Percentiles rank a stretch among this genome's conserved stretches.
These are phyloP conservation scores for Coemansia sp. DNA, from an alignment of 192 early-diverging fungal species.

Conservation along the genomic window DNA sequence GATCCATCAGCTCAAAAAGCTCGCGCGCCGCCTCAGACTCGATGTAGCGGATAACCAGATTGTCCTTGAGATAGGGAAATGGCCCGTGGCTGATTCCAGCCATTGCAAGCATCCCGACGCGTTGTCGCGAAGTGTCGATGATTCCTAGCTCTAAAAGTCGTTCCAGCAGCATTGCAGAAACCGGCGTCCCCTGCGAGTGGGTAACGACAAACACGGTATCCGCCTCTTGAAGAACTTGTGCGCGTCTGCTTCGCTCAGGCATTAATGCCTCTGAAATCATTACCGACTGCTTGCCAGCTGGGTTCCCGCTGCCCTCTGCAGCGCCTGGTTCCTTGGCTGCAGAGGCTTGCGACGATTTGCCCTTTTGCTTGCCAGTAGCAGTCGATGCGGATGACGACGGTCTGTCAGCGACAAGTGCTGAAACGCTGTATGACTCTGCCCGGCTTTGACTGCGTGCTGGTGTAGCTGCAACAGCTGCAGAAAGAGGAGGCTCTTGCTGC, in stretches of 20 bases:
- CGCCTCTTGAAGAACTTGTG: constrained; percentile 31
- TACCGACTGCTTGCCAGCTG: constrained; percentile 22
- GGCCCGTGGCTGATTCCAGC: constrained; percentile 92
- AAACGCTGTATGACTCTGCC: not conserved
- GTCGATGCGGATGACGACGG: not conserved
- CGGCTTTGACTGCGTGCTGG: constrained; percentile 7
- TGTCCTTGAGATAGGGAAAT: constrained; percentile 78
- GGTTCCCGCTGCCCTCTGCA: not conserved
- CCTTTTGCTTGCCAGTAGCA: constrained; percentile 14
- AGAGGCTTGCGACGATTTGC: not conserved
- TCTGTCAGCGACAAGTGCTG: not conserved
- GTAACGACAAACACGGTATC: constrained; percentile 87
- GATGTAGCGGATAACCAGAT: constrained; percentile 81
- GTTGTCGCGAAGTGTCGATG: constrained; percentile 68
- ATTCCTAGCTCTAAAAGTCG: constrained; percentile 68
- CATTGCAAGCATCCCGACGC: constrained; percentile 82
- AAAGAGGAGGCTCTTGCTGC: not conserved
- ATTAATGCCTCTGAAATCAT: constrained; percentile 35
- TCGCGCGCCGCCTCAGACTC: constrained; percentile 89
- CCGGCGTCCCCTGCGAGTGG: constrained; percentile 93
- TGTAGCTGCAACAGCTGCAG: not conserved
- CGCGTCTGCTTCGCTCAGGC: constrained; percentile 29
- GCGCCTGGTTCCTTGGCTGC: constrained; percentile 5
- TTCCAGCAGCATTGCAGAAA: constrained; percentile 75
- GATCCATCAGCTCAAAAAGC: constrained; percentile 92